These are phyloP conservation scores for Penicillium sp. DNA, from an alignment of 2,329 filamentous ascomycete species.

Conservation along the genomic window DNA sequence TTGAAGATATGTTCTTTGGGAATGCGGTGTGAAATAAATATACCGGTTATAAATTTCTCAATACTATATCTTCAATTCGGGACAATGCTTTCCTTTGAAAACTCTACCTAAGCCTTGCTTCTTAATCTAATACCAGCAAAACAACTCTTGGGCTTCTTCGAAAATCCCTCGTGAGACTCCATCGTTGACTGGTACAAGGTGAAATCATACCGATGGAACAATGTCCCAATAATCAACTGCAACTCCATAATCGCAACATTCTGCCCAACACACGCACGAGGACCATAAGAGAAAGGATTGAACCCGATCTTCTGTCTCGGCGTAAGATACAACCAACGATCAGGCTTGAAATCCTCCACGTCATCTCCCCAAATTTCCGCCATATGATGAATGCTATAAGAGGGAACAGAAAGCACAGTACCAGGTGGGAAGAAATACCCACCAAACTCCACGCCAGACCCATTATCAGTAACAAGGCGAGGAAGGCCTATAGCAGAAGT, in stretches of 20 bases:
- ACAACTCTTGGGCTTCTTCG: constrained; percentile 24
- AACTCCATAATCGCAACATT: constrained; percentile 47
- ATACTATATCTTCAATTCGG: background rate
- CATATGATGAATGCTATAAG: constrained; percentile 43
- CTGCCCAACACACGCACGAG: constrained; percentile 44
- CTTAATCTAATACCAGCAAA: constrained; percentile 18
- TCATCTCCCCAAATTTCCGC: constrained; percentile 43
- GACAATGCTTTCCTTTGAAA: background rate
- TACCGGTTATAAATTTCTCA: background rate
- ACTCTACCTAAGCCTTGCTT: background rate
- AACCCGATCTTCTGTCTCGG: constrained; percentile 36
- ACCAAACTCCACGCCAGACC: constrained; percentile 13
- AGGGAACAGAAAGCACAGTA: constrained; percentile 40
- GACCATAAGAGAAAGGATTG: constrained; percentile 45
- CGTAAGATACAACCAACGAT: constrained; percentile 32
- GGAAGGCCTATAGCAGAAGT: constrained; percentile 26
- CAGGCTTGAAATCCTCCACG: constrained; percentile 41
- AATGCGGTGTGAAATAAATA: constrained; percentile 1
- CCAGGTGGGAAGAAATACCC: constrained; percentile 26
- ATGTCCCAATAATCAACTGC: constrained; percentile 36
- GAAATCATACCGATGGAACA: constrained; percentile 24
- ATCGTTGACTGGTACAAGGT: constrained; percentile 13
- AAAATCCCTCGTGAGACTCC: constrained; percentile 24
- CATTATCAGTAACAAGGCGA: constrained; percentile 24
- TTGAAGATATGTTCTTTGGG: constrained; percentile 19